Base-by-base conservation (phyloP, 495 filamentous ascomycete genomes). In the Astrothelium macrocarpum region DNA sequence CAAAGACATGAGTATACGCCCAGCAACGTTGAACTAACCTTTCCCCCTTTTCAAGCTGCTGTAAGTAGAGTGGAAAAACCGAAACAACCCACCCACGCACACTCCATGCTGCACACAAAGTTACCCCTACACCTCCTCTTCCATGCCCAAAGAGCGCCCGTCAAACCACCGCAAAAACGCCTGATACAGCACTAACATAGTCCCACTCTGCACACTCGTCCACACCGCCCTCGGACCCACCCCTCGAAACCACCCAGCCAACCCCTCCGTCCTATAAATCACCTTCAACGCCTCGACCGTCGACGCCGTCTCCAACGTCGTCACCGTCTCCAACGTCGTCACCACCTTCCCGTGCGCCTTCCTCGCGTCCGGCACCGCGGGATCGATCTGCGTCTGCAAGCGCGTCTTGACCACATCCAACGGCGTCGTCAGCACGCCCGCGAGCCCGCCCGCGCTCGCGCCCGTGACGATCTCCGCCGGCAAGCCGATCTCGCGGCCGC, bases 361-460 rank as follows among this genome's bases (percentile, higher is more conserved):
- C n/a, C n/a, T n/a, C n/a, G 61, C n/a, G 10, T 66, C 63, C 1
- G 58, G 64, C 3, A 70, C 62, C 29, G 70, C 64, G 5, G 77
- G 80, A 66, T 94, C 87, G 45, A 94, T 79, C 73, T 97, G 93
- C 1, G 94, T 98, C 73, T 98, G 94, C n/a, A 97, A 87, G 59
- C 94, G 82, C 0, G 94, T 98, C 76, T 98, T 98, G 59, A 98
- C 95, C 2, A 98, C 94, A 71, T 98, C 94, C 66, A 98, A 82
- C 16, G 94, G 94, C 71, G 91, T 96, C 1, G 94, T 97, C 0
- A 98, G 85, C 2, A 94, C 88, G 64, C 94, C 94, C 1, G 94
- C 94, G 76, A 97, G 85, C 29, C 94, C 93, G 61, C 94, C 94
- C 1, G 94, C 94, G n/a, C 85, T 87, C 5, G 88, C 90, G 7